Conservation (phyloP, 2,329 filamentous ascomycete genomes). For the Penicillium verrucosum region DNA sequence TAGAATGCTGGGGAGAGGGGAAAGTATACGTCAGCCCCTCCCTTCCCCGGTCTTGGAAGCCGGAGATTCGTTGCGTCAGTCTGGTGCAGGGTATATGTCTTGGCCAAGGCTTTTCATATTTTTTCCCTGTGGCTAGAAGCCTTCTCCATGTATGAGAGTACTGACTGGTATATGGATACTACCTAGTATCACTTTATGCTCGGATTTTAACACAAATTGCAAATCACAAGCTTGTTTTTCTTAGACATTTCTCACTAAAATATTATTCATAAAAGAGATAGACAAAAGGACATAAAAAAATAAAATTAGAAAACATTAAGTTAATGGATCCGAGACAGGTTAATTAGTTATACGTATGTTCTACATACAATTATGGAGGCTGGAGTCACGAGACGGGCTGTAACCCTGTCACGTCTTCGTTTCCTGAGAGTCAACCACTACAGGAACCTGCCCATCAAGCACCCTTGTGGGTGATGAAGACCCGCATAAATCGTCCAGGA, state of each 20-base stretch:
- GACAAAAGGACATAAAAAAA: background rate
- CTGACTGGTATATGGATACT: no score
- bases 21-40: constrained; percentile 3
- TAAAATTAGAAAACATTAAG: background rate
- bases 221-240: background rate
- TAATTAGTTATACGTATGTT: background rate
- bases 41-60: background rate
- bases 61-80: constrained; percentile 4
- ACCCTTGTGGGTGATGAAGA: constrained; percentile 13
- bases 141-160: no score
- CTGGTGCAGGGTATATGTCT: background rate
- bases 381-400: background rate
- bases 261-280: background rate
- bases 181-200: background rate
- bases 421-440: background rate
- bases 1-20: background rate
- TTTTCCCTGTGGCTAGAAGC: background rate
- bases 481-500: constrained; percentile 27
- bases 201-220: background rate
- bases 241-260: background rate
- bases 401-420: background rate
- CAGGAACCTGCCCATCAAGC: constrained; percentile 4
- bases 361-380: background rate
- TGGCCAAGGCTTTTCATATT: background rate
- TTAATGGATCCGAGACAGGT: background rate